Conservation (phyloP, 257 asterid species). For the Salvia rosmarinus region DNA sequence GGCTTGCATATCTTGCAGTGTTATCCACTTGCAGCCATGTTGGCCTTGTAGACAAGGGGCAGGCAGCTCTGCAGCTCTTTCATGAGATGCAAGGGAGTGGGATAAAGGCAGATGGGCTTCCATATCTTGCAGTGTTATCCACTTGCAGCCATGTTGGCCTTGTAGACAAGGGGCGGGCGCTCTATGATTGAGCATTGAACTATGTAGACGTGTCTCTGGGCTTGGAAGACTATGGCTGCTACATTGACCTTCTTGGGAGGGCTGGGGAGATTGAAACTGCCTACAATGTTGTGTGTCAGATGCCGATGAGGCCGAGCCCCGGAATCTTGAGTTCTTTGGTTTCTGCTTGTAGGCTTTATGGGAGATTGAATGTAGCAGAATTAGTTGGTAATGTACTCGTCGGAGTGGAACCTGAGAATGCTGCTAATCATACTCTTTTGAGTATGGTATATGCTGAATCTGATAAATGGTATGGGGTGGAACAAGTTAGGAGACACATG, state of each 20-base stretch:
- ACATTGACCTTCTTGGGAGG: constrained; percentile 69
- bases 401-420: constrained; percentile 65
- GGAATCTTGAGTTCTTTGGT: constrained; percentile 59
- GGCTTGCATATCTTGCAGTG: constrained; percentile 54
- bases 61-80: constrained; percentile 45
- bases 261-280: constrained; percentile 71
- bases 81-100: constrained; percentile 45
- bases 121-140: constrained; percentile 58
- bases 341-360: constrained; percentile 63
- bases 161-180: constrained; percentile 53
- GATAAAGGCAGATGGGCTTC: constrained; percentile 48
- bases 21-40: constrained; percentile 64
- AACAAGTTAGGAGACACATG: constrained; percentile 55
- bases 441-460: constrained; percentile 68
- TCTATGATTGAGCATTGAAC: constrained; percentile 46
- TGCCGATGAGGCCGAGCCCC: constrained; percentile 47
- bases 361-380: constrained; percentile 66
- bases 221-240: constrained; percentile 67
- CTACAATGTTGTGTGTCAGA: constrained; percentile 44
- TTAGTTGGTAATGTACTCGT: constrained; percentile 47
- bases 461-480: constrained; percentile 67
- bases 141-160: constrained; percentile 70
- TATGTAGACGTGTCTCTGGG: constrained; percentile 40
- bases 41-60: constrained; percentile 67
- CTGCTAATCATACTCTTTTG: constrained; percentile 57